A percentile compares a stretch with the other conserved stretches of the same genome.
Conservation (phyloP, 2,329 filamentous ascomycete genomes). For the Hansfordia pulvinata region DNA sequence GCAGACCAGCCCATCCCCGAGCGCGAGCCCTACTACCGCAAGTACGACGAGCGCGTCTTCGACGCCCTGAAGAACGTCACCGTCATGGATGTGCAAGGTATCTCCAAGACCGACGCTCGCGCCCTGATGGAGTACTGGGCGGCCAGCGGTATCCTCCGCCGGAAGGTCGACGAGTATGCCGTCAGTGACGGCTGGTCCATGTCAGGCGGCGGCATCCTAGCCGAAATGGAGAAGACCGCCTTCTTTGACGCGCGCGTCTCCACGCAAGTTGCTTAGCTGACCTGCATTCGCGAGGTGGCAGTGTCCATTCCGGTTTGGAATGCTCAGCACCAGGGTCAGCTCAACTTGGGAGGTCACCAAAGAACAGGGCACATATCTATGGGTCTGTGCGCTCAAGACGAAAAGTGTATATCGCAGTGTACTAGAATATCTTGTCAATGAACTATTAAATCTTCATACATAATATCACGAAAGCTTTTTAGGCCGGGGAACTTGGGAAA, state of each 20-base stretch:
- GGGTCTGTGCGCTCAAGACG: no score
- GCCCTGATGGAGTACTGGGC: slow-evolving; percentile 90
- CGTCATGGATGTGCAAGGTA: slow-evolving; percentile 46
- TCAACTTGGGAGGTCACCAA: no score
- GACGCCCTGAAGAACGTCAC: slow-evolving; percentile 34
- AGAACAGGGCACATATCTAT: no score
- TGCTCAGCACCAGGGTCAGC: no score
- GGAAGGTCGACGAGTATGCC: slow-evolving; percentile 52
- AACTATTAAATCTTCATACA: no score
- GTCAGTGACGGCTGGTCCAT: slow-evolving; percentile 78
- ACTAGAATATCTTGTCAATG: no score
- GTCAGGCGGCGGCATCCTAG: slow-evolving; percentile 67
- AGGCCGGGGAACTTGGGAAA: no score
- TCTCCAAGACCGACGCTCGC: slow-evolving; percentile 63
- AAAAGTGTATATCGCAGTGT: no score
- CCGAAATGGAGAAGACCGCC: slow-evolving; percentile 62
- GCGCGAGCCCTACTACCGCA: slow-evolving; percentile 38
- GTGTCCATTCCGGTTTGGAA: no score
- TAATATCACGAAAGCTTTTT: no score
- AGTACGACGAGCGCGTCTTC: slow-evolving; percentile 44
- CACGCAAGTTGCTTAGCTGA: not conserved
- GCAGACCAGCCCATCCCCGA: slow-evolving; percentile 16
- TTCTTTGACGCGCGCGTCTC: slow-evolving; percentile 18
- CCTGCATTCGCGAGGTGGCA: no score
- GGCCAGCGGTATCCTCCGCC: slow-evolving; percentile 64